Base-by-base conservation (phyloP, 345 rosid species). In the Moricandia moricandioides region DNA sequence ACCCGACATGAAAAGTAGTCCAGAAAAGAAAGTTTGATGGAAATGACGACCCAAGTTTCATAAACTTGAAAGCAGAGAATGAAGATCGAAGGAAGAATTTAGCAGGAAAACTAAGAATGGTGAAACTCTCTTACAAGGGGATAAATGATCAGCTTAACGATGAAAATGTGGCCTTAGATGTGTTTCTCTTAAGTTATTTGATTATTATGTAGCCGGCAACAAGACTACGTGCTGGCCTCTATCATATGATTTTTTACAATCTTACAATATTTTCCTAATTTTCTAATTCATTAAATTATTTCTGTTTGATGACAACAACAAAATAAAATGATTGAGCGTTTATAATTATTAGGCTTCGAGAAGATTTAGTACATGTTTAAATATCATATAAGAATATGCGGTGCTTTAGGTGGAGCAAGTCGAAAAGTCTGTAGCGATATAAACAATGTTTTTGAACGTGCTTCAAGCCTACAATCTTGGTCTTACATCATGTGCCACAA, bases 191-290 rank as follows among this genome's bases (percentile, higher is more conserved):
- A 30, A 47, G 67, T 33, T 24, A 8, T 39, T 54, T 55, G 65
- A 69, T 55, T 69, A 76, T 62, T 70, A 62, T 76, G 62, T 21
- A 54, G 75, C 65, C 75, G 58, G 79, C 75, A 40, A 69, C 61
- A 55, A 63, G 5, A 70, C 75, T 63, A 76, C 80, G 71, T 76
- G 80, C 80, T 55, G 8, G 60, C 80, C 80, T 70, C 52, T 40
- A 62, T 14, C 70, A 62, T 62, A 49, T 62, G 9, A 75, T 75
- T n/a, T 30, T 18, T 18, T 13, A 31, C 8, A 67, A 56, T 37
- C 73, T 26, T 69, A 27, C 64, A 69, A 69, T 69, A 56, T 68
- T 14, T 29, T 52, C 18, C 26, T 24, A 9, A 17, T 52, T 60
- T 12, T 6, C 1, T 8, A 6, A 62, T 39, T n/a, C 6, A 62